Conservation (phyloP, 768 basidiomycete genomes). For the Phanerodontia chrysosporium region DNA sequence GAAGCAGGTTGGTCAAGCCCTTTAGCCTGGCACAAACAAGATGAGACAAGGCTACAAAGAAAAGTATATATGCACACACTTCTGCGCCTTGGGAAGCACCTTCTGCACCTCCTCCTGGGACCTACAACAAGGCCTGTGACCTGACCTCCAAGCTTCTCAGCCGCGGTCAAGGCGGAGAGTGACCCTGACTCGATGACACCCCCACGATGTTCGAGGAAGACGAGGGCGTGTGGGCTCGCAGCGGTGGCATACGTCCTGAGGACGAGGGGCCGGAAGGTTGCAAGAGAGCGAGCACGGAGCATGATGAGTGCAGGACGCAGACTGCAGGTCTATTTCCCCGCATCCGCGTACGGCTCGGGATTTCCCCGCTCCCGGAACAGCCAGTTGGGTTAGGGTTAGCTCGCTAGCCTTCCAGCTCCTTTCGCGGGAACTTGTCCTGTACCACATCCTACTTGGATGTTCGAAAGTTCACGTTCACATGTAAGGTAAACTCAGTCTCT, state of each 20-base stretch:
- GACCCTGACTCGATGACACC: conserved; percentile 82
- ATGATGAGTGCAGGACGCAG: conserved; percentile 3
- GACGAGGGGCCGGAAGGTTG: conserved; percentile 5
- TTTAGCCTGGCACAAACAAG: conserved; percentile 44
- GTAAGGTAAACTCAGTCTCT: not conserved
- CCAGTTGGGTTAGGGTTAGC: not conserved
- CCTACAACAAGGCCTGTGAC: conserved; percentile 78
- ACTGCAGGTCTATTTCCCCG: not conserved
- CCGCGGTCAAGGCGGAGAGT: conserved; percentile 90
- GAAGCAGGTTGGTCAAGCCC: conserved; percentile 62
- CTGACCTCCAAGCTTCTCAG: conserved; percentile 77
- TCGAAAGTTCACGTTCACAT: too few relatives aligned
- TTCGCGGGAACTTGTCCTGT: not conserved
- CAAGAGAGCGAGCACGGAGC: conserved; percentile 16
- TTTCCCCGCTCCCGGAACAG: not conserved
- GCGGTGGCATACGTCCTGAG: conserved; percentile 55
- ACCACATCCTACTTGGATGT: not conserved
- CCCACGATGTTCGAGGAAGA: conserved; percentile 85
- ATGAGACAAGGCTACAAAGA: conserved; percentile 5
- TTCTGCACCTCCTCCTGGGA: conserved; percentile 58
- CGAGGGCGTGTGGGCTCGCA: conserved; percentile 66
- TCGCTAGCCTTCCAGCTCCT: not conserved
- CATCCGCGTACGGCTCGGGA: not conserved
- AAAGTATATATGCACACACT: conserved; percentile 44
- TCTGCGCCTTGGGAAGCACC: conserved; percentile 75